Evolutionary conservation across 352 stramenopile genomes (phyloP).

Genomic region (Phytophthora ohioensis): DNA sequence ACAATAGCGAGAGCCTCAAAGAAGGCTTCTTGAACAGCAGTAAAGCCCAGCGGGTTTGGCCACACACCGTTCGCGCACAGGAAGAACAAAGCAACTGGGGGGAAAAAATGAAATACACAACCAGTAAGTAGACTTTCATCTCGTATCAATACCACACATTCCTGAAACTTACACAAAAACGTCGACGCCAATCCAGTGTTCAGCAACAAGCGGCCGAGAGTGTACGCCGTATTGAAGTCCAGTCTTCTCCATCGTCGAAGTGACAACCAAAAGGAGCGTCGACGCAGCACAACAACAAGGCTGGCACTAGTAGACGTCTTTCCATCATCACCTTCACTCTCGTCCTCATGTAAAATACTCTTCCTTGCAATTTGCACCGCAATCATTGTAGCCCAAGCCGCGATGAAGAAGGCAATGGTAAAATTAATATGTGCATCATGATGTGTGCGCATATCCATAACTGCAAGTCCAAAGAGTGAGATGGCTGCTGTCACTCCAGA

Average conservation of each 20-base stretch:
- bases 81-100: conserved; percentile 76
- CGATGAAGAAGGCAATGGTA: conserved; percentile 83
- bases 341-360: conserved; percentile 48
- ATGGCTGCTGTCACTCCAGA: conserved; percentile 42
- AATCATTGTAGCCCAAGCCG: conserved; percentile 74
- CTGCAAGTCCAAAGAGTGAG: conserved; percentile 72
- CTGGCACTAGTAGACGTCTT: conserved; percentile 19
- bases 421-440: conserved; percentile 78
- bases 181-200: conserved; percentile 63
- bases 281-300: conserved; percentile 24
- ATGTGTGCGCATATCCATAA: conserved; percentile 80
- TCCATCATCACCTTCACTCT: conserved; percentile 15
- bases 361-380: conserved; percentile 59
- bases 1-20: conserved; percentile 87
- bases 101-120: conserved; percentile 10
- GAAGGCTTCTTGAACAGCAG: conserved; percentile 82
- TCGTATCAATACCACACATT: background rate
- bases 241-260: conserved; percentile 64
- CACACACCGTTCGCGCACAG: conserved; percentile 84
- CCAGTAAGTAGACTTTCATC: conserved; percentile 1
- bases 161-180: conserved; percentile 63
- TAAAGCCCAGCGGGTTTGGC: conserved; percentile 84
- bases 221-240: conserved; percentile 59
- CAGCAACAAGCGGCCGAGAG: conserved; percentile 59
- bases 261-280: conserved; percentile 39